Base-by-base conservation (phyloP, 257 asterid genomes). In the Plectranthus barbatus region DNA sequence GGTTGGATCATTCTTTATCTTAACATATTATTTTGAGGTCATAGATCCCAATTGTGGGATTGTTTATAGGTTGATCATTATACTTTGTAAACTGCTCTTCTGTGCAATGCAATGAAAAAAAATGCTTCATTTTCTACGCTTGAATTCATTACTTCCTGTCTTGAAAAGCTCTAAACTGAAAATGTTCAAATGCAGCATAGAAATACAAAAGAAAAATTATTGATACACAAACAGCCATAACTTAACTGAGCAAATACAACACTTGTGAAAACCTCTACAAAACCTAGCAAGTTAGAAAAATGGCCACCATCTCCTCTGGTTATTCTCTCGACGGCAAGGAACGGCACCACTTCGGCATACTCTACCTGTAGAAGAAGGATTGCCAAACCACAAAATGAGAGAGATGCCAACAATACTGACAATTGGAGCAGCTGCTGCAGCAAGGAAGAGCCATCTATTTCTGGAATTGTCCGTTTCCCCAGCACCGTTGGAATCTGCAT, bases 1-100 rank as follows among this genome's bases (percentile, higher is more conserved):
- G 99, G 94, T 46, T 93, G 99, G 99, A 85, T 93, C 36, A 80
- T 90, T 75, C 90, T 93, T 57, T 93, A 90, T 69, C 76, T 93
- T 70, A 86, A 82, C 79, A 75, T 93, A 55, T 87, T 93, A 46
- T 93, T 93, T 68, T 93, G 81, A 40, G 6, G 41, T 34, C 5
- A 11, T 0, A 11, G n/a, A 9, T 39, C 18, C n/a, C n/a, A n/a
- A n/a, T n/a, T n/a, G n/a, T n/a, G n/a, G n/a, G n/a, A n/a, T n/a
- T n/a, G n/a, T n/a, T n/a, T n/a, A n/a, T n/a, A n/a, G n/a, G n/a
- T n/a, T n/a, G n/a, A n/a, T n/a, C n/a, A n/a, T n/a, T n/a, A n/a
- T n/a, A n/a, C n/a, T n/a, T n/a, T n/a, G n/a, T n/a, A n/a, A n/a
- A n/a, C n/a, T n/a, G n/a, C n/a, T n/a, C n/a, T n/a, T n/a, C n/a